A percentile compares a stretch with the other conserved stretches of the same genome.
Evolutionary conservation across 208 protist species (phyloP).

Genomic region (Leishmania guyanensis): DNA sequence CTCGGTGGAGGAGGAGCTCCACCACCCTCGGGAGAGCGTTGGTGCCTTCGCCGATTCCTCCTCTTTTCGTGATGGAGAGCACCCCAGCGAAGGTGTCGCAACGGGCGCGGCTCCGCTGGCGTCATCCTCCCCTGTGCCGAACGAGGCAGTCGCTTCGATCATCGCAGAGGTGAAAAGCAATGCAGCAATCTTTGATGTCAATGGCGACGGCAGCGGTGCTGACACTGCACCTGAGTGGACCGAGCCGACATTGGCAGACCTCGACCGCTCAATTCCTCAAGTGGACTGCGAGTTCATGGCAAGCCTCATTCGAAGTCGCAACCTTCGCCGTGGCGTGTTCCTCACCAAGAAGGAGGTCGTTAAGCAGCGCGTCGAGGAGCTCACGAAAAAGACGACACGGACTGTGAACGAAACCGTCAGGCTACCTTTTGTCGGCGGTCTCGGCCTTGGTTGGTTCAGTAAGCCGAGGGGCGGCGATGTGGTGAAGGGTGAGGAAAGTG

Average conservation of each 20-base stretch:
- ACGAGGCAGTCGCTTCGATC: background rate
- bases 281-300: constrained; percentile 83
- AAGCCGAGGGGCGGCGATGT: constrained; percentile 11
- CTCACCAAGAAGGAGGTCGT: constrained; percentile 46
- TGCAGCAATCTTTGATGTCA: background rate
- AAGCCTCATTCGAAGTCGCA: constrained; percentile 64
- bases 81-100: background rate
- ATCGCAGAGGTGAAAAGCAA: background rate
- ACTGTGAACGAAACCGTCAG: constrained; percentile 41
- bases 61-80: background rate
- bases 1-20: constrained; percentile 13
- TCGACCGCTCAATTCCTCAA: constrained; percentile 81
- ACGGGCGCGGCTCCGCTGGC: background rate
- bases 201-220: background rate
- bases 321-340: constrained; percentile 50
- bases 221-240: constrained; percentile 34
- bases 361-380: constrained; percentile 47
- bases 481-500: constrained; percentile 19
- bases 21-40: constrained; percentile 12
- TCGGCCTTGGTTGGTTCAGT: constrained; percentile 30
- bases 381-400: constrained; percentile 38
- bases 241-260: constrained; percentile 70
- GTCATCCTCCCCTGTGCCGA: constrained; percentile 5
- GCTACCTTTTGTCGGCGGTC: constrained; percentile 41
- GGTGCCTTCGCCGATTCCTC: background rate